A percentile compares a stretch with the other conserved stretches of the same genome.
These are phyloP conservation scores for Spiraea crenata DNA, from an alignment of 331 rosid species.

Conservation along the genomic window DNA sequence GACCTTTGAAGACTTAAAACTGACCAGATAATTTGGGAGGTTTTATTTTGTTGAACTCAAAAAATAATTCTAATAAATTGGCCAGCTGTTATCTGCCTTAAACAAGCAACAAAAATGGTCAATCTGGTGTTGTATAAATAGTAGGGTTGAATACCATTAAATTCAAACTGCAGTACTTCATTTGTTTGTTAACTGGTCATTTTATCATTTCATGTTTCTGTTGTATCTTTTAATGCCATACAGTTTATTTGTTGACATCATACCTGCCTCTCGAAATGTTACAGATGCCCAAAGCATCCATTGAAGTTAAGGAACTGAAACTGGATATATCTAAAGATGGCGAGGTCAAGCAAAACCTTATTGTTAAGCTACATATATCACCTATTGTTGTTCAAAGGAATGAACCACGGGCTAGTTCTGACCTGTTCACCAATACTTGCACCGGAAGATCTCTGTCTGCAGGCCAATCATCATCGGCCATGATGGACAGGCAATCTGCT, in stretches of 20 bases:
- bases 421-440: slow-evolving; percentile 57
- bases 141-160: not conserved
- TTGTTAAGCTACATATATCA: slow-evolving; percentile 69
- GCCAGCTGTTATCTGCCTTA: not conserved
- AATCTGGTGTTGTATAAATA: not conserved
- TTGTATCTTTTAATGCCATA: slow-evolving; percentile 22
- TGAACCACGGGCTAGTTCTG: slow-evolving; percentile 71
- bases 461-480: slow-evolving; percentile 48
- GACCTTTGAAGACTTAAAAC: not conserved
- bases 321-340: slow-evolving; percentile 83
- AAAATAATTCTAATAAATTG: not conserved
- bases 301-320: slow-evolving; percentile 83
- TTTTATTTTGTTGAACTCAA: not conserved
- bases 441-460: slow-evolving; percentile 57
- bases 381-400: slow-evolving; percentile 71
- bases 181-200: not conserved
- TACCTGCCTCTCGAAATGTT: slow-evolving; percentile 34
- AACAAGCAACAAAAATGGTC: not conserved
- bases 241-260: slow-evolving; percentile 21
- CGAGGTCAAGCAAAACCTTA: slow-evolving; percentile 60
- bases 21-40: not conserved
- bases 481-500: slow-evolving; percentile 60
- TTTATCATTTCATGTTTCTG: slow-evolving; percentile 17
- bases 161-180: not conserved
- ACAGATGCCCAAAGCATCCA: slow-evolving; percentile 79